Percentiles rank a stretch among this genome's conserved stretches.
phyloP scores from a whole-genome alignment of 2,329 filamentous ascomycete genomes.

The Neurospora sp. region DNA sequence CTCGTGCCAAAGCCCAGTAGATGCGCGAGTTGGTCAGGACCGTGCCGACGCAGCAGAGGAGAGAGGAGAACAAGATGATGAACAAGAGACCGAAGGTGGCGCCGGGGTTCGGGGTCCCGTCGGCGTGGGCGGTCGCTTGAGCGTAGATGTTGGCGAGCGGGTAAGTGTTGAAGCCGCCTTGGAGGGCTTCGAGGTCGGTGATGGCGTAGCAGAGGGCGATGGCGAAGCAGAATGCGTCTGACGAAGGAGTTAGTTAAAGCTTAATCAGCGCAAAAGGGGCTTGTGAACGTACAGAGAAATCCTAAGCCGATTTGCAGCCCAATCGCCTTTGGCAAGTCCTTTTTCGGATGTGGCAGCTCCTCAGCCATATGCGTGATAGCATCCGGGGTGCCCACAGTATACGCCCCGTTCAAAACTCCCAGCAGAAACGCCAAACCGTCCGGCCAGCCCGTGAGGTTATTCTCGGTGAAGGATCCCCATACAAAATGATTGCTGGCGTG shows the following conservation, averaged over 20 bases:
- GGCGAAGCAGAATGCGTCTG: constrained; percentile 44
- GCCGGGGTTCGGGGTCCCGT: constrained; percentile 35
- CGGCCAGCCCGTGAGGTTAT: constrained; percentile 41
- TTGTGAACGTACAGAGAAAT: constrained; percentile 25
- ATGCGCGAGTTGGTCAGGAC: constrained; percentile 36
- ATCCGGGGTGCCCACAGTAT: constrained; percentile 56
- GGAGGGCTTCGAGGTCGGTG: constrained; percentile 42
- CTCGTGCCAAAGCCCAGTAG: constrained; percentile 46
- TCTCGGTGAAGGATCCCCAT: constrained; percentile 37
- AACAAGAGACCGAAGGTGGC: constrained; percentile 48
- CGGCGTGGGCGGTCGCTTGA: constrained; percentile 38
- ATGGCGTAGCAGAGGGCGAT: constrained; percentile 44
- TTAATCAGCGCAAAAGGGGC: neutral
- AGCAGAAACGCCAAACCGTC: constrained; percentile 54
- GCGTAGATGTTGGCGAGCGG: constrained; percentile 55
- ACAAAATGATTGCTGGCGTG: constrained; percentile 43
- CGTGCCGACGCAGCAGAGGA: constrained; percentile 40
- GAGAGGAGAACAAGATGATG: constrained; percentile 41
- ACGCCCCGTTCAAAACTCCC: constrained; percentile 58
- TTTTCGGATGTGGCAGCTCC: constrained; percentile 40
- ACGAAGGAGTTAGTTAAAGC: constrained; percentile 32
- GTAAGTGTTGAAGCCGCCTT: constrained; percentile 40
- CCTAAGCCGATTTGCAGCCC: constrained; percentile 37
- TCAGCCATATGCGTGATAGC: constrained; percentile 53
- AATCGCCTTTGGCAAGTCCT: constrained; percentile 41